Base-by-base conservation (phyloP, 2,329 filamentous ascomycete species). In the Penicillium sp. region DNA sequence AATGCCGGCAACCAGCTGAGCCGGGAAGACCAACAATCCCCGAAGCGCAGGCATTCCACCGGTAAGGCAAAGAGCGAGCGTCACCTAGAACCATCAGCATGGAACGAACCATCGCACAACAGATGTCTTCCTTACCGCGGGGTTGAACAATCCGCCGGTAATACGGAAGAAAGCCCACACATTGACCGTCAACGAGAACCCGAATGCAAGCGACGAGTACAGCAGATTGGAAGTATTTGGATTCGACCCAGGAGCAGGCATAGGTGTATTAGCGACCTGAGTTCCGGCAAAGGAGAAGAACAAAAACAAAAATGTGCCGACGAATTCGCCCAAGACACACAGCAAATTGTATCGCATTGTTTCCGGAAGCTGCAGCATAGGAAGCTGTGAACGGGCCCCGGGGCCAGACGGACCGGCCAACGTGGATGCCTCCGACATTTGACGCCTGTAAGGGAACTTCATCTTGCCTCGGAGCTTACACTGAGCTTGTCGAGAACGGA, bases 1-100 rank as follows among this genome's bases (percentile, higher is more conserved):
- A 43, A 89, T 86, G 6, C 78, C 82, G 5, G 75, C 86, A 1
- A 85, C 64, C 8, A 89, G 64, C 65, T 89, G 86, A 1, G 82
- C 79, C 5, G 79, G 69, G 49, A 86, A 71, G 49, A 87, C 77
- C 1, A 83, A 62, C 1, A 78, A 57, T 5, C 78, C 82, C 5
- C 85, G 81, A 1, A 82, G 22, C 15, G 79, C 75, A n/a, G 76
- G 76, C 42, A 88, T 75, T 4, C 81, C 82, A 2, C 84, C 83
- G 47, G 83, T 80, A 3, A 87, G 74, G n/a, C 80, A 77, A 20
- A 88, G 79, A 1, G 80, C 84, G 1, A 88, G 69, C 0, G 85
- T 85, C n/a, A 82, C 77, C 76, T 78, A 37, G 20, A 15, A 51
- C 29, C 2, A 11, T 14, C 18, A 20, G 6, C 6, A 9, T 29